phyloP scores from a whole-genome alignment of 176 grass and related monocot genomes.

The Eremochloa ophiuroides region DNA sequence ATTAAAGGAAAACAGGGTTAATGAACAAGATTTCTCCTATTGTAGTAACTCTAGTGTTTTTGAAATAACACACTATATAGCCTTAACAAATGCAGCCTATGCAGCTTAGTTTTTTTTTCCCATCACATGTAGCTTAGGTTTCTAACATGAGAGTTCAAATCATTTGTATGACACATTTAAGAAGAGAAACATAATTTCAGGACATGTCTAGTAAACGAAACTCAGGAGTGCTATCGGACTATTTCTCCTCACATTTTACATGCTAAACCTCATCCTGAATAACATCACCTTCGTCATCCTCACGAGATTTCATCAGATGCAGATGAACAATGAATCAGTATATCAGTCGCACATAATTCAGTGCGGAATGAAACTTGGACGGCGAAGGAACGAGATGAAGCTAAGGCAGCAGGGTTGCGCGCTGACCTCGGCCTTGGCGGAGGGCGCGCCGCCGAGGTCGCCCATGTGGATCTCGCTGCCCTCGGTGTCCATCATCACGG shows the following conservation, averaged over 20 bases:
- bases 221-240: neutral
- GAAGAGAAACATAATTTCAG: neutral
- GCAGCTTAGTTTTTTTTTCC: neutral
- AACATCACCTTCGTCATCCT: neutral
- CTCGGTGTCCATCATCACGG: constrained; percentile 98
- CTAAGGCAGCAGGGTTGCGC: neutral
- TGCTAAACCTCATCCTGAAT: neutral
- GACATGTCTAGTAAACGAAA: neutral
- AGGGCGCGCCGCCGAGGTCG: constrained; percentile 73
- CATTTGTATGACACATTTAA: neutral
- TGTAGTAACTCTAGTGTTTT: neutral
- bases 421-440: constrained; percentile 81
- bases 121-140: neutral
- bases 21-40: neutral
- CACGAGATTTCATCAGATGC: neutral
- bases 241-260: neutral
- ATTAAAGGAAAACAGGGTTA: neutral
- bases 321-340: neutral
- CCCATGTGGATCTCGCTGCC: constrained; percentile 99
- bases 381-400: neutral
- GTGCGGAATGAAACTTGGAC: neutral
- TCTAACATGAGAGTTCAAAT: neutral
- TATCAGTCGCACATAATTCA: neutral
- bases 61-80: neutral
- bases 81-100: neutral